phyloP scores from a whole-genome alignment of 208 protist species.

The Trypanosoma platydactyli region DNA sequence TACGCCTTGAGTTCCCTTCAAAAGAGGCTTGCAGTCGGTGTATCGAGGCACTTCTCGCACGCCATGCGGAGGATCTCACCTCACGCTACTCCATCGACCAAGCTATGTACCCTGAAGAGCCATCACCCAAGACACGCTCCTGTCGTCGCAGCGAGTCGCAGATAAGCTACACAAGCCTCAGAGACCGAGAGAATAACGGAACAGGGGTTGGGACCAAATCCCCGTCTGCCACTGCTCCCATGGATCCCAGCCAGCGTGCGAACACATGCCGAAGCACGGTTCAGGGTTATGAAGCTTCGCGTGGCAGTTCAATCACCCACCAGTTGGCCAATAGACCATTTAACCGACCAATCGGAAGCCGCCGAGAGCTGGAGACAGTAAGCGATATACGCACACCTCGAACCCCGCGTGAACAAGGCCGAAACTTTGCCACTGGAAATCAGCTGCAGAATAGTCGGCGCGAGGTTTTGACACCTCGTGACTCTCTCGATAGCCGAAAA shows the following conservation, averaged over 20 bases:
- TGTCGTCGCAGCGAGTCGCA: neutral
- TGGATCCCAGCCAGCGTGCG: too few relatives aligned
- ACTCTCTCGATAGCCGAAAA: neutral
- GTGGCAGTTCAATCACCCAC: too few relatives aligned
- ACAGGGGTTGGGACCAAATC: neutral
- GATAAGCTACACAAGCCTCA: constrained; percentile 1
- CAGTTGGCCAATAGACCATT: neutral
- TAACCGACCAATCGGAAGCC: constrained; percentile 2
- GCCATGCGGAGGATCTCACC: constrained; percentile 42
- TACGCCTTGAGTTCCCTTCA: constrained; percentile 51
- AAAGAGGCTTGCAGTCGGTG: constrained; percentile 40
- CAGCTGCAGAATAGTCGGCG: neutral
- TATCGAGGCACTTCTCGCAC: constrained; percentile 47
- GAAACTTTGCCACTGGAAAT: neutral
- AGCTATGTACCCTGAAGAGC: neutral
- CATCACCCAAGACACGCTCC: constrained; percentile 1
- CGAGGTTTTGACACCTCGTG: constrained; percentile 7
- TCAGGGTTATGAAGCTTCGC: too few relatives aligned
- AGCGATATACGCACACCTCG: constrained; percentile 13
- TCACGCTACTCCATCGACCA: constrained; percentile 4
- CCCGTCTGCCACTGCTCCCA: too few relatives aligned
- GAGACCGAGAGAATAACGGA: neutral
- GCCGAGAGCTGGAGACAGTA: neutral
- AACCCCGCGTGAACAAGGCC: neutral
- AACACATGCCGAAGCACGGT: too few relatives aligned